Conservation (phyloP, 2,329 filamentous ascomycete species). For the Verticillium nubilum region DNA sequence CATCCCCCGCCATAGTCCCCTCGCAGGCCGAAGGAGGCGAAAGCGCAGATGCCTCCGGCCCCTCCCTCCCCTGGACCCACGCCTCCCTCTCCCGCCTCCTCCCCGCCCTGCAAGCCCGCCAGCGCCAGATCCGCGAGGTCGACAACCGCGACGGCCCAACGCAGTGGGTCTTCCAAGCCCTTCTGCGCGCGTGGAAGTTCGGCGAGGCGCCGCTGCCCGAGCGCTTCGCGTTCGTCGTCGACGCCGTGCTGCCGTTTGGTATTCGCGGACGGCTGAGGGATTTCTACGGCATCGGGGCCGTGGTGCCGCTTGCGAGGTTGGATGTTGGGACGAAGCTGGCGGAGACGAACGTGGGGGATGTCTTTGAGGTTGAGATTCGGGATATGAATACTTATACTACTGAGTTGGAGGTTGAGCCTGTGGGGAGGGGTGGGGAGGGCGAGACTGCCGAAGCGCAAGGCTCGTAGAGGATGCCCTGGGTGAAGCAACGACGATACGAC, state of each 20-base stretch:
- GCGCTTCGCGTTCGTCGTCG: conserved; percentile 43
- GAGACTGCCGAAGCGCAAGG: background rate
- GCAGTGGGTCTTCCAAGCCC: conserved; percentile 54
- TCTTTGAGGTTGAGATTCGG: conserved; percentile 50
- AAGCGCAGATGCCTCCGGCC: conserved; percentile 17
- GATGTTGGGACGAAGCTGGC: conserved; percentile 28
- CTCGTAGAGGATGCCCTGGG: background rate
- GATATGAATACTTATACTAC: conserved; percentile 40
- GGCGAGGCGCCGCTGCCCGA: conserved; percentile 40
- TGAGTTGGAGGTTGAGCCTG: conserved; percentile 3
- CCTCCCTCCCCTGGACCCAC: conserved; percentile 40
- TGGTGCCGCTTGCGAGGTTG: conserved; percentile 33
- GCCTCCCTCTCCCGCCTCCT: conserved; percentile 37
- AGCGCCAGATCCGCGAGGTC: conserved; percentile 42
- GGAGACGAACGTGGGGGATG: conserved; percentile 44
- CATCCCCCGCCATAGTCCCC: conserved; percentile 14
- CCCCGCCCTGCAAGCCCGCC: conserved; percentile 45
- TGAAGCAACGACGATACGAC: too few species aligned
- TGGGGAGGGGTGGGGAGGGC: background rate
- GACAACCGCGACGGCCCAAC: conserved; percentile 34
- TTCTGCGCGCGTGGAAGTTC: conserved; percentile 55
- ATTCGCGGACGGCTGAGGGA: conserved; percentile 36
- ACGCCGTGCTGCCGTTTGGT: conserved; percentile 25
- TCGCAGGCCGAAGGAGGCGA: conserved; percentile 15
- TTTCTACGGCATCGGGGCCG: conserved; percentile 42